Evolutionary conservation across 768 basidiomycete genomes (phyloP).

Genomic region (Lepiota subincarnata): DNA sequence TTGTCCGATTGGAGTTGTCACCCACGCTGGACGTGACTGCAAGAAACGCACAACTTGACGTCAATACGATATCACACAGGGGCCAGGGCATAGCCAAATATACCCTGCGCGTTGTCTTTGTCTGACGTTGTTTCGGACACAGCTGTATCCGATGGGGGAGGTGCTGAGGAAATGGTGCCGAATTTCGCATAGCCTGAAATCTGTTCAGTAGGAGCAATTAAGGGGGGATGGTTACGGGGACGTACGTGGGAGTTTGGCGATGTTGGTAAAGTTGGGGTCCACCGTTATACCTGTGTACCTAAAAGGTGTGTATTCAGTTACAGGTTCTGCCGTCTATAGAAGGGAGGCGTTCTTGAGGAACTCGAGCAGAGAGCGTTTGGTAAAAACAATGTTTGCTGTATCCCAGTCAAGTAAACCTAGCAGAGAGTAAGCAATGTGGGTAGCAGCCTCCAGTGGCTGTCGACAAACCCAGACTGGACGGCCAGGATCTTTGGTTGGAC

Average conservation of each 20-base stretch:
- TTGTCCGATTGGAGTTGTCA: slow-evolving; percentile 46
- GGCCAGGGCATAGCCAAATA: neutral
- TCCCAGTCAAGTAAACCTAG: slow-evolving; percentile 83
- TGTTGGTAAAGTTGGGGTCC: slow-evolving; percentile 71
- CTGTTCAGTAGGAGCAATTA: neutral
- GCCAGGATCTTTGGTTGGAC: slow-evolving; percentile 72
- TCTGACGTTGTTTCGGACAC: neutral
- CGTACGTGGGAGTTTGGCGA: slow-evolving; percentile 72
- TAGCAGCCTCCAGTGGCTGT: neutral
- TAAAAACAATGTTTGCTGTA: slow-evolving; percentile 69
- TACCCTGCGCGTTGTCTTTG: slow-evolving; percentile 6
- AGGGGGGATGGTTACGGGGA: slow-evolving; percentile 3
- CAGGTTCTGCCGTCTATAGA: slow-evolving; percentile 6
- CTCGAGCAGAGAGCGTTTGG: slow-evolving; percentile 70
- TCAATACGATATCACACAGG: neutral
- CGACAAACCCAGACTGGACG: slow-evolving; percentile 52
- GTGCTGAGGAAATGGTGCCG: slow-evolving; percentile 43
- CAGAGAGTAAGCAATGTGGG: neutral
- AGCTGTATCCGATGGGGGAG: slow-evolving; percentile 4
- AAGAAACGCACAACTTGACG: neutral
- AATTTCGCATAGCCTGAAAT: slow-evolving; percentile 67
- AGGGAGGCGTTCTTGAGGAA: slow-evolving; percentile 62
- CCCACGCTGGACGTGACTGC: slow-evolving; percentile 13
- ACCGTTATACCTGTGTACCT: slow-evolving; percentile 75
- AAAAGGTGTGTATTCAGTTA: slow-evolving; percentile 11